phyloP scores from a whole-genome alignment of 495 filamentous ascomycete genomes.

The Penicillium silybi region DNA sequence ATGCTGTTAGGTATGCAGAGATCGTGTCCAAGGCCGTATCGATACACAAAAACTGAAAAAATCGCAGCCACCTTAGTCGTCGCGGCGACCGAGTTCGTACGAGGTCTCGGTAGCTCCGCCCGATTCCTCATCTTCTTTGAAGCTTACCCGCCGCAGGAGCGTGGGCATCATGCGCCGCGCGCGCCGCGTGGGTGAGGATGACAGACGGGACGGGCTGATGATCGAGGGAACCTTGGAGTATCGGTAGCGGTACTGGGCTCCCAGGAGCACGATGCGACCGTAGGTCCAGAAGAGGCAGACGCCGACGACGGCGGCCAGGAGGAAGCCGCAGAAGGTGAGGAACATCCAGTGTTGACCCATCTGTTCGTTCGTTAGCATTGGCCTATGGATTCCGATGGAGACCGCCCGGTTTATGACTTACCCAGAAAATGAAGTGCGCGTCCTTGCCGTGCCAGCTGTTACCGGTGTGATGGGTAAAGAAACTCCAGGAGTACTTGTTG shows the following conservation, averaged over 20 bases:
- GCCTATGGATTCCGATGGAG: background rate
- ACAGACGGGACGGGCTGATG: constrained; percentile 25
- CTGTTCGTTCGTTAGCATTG: constrained; percentile 13
- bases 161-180: constrained; percentile 36
- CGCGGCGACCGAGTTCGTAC: constrained; percentile 39
- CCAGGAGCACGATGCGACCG: constrained; percentile 44
- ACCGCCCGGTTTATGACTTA: constrained; percentile 19
- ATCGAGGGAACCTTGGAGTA: constrained; percentile 35
- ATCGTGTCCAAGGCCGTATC: constrained; percentile 26
- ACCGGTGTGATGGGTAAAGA: constrained; percentile 71
- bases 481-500: constrained; percentile 66
- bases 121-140: constrained; percentile 44
- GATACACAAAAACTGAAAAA: constrained; percentile 22
- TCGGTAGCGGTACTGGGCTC: constrained; percentile 42
- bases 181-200: constrained; percentile 31
- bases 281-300: constrained; percentile 55
- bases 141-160: constrained; percentile 39
- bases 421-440: constrained; percentile 74
- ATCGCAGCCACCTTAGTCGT: constrained; percentile 25
- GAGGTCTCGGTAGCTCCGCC: constrained; percentile 36
- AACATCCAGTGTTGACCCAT: constrained; percentile 74
- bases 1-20: constrained; percentile 21
- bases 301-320: constrained; percentile 54
- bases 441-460: constrained; percentile 76
- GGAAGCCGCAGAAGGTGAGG: constrained; percentile 61